Conservation (phyloP, 768 basidiomycete genomes). For the Cubamyces sp. region DNA sequence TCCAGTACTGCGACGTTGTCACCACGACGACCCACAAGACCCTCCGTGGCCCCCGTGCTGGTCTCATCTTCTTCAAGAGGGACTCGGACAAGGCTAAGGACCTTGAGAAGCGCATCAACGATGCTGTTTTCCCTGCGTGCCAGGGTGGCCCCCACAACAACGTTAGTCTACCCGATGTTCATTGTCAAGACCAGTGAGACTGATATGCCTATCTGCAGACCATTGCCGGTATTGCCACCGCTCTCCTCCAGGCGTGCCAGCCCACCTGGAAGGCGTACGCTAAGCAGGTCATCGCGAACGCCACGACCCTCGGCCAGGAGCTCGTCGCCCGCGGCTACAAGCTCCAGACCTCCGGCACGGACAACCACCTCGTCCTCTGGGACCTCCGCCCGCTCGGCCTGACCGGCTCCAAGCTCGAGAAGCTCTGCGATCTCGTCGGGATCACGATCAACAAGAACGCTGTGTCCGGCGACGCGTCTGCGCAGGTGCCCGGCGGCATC, state of each 20-base stretch:
- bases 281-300: conserved; percentile 92
- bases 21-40: conserved; percentile 99
- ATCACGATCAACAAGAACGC: conserved; percentile 99
- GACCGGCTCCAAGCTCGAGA: conserved; percentile 99
- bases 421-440: conserved; percentile 94
- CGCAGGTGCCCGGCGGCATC: conserved; percentile 95
- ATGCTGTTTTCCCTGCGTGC: conserved; percentile 99
- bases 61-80: conserved; percentile 98
- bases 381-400: conserved; percentile 93
- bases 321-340: conserved; percentile 86
- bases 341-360: conserved; percentile 95
- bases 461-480: conserved; percentile 94
- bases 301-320: conserved; percentile 70
- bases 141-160: conserved; percentile 99
- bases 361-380: conserved; percentile 98
- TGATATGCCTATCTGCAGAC: conserved; percentile 51
- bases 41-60: conserved; percentile 96
- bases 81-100: conserved; percentile 81
- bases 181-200: background rate
- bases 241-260: conserved; percentile 87
- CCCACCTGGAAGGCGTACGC: conserved; percentile 93
- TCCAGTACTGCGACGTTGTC: conserved; percentile 96
- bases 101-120: conserved; percentile 95
- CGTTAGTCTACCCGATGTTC: conserved; percentile 46
- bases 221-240: conserved; percentile 92